Conservation (phyloP, 202 grass and related monocot species). For the Tripidium arundinaceum region DNA sequence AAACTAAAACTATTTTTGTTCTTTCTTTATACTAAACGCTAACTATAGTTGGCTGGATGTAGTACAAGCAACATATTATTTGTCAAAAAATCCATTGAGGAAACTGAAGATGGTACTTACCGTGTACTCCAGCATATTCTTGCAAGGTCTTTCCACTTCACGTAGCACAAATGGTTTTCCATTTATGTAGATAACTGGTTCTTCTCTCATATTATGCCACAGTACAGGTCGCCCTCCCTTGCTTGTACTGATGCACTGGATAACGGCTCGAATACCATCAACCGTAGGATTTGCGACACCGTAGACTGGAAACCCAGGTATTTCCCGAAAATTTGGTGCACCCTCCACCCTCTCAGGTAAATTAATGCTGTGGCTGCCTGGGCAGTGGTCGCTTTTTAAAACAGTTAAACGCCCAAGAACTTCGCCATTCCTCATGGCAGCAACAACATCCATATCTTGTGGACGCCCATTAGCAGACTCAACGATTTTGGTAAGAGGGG, state of each 20-base stretch:
- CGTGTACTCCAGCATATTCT: constrained; percentile 98
- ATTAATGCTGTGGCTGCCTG: constrained; percentile 85
- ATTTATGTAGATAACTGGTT: constrained; percentile 97
- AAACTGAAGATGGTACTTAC: constrained; percentile 44
- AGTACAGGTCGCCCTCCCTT: constrained; percentile 75
- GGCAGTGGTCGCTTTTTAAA: constrained; percentile 96
- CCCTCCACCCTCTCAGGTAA: constrained; percentile 92
- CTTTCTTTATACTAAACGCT: neutral
- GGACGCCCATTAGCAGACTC: constrained; percentile 66
- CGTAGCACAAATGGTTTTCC: constrained; percentile 96
- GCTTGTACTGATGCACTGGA: constrained; percentile 71
- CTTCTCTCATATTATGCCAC: constrained; percentile 99
- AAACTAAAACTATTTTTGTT: neutral
- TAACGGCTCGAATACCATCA: constrained; percentile 86
- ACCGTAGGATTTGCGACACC: constrained; percentile 98
- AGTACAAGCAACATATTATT: neutral
- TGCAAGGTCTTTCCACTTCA: constrained; percentile 98
- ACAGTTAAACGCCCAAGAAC: constrained; percentile 96
- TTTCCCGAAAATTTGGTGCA: constrained; percentile 95
- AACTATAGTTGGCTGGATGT: neutral
- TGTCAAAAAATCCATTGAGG: constrained; percentile 31
- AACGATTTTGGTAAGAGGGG: constrained; percentile 50
- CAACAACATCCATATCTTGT: constrained; percentile 76
- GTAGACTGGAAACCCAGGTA: constrained; percentile 85
- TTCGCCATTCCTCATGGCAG: constrained; percentile 96